These are phyloP conservation scores for Clonostachys sp. DNA, from an alignment of 2,329 filamentous ascomycete species.

Conservation along the genomic window DNA sequence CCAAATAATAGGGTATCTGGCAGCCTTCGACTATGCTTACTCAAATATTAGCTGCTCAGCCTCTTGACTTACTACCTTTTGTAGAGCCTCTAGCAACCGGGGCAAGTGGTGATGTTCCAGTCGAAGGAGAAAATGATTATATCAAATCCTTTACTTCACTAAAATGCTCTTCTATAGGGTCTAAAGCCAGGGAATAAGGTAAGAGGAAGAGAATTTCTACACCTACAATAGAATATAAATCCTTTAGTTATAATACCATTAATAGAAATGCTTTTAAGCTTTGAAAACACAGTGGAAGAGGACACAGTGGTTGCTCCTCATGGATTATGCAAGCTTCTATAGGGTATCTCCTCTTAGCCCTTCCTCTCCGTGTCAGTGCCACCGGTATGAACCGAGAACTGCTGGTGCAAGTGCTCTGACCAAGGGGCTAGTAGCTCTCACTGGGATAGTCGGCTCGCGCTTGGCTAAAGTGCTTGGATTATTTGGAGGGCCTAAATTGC, in stretches of 20 bases:
- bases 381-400: too few relatives aligned
- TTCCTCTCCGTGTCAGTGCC: too few relatives aligned
- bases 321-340: too few relatives aligned
- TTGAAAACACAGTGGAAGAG: too few relatives aligned
- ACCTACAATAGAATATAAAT: not conserved
- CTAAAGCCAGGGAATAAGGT: not conserved
- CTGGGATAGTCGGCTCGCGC: not conserved
- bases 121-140: too few relatives aligned
- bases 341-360: too few relatives aligned
- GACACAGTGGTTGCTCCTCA: too few relatives aligned
- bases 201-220: not conserved
- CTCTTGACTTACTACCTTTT: too few relatives aligned
- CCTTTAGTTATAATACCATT: not conserved
- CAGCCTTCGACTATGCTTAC: conserved; percentile 13
- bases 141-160: not conserved
- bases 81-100: too few relatives aligned
- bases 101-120: too few relatives aligned
- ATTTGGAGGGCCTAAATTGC: not conserved
- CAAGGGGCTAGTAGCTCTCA: not conserved
- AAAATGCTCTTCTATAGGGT: not conserved
- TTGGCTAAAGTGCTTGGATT: not conserved
- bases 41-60: not conserved
- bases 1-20: conserved; percentile 28
- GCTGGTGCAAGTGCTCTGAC: not conserved
- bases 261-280: too few relatives aligned